These are phyloP conservation scores for Eleusine indica DNA, from an alignment of 176 grass and related monocot genomes.

Conservation along the genomic window DNA sequence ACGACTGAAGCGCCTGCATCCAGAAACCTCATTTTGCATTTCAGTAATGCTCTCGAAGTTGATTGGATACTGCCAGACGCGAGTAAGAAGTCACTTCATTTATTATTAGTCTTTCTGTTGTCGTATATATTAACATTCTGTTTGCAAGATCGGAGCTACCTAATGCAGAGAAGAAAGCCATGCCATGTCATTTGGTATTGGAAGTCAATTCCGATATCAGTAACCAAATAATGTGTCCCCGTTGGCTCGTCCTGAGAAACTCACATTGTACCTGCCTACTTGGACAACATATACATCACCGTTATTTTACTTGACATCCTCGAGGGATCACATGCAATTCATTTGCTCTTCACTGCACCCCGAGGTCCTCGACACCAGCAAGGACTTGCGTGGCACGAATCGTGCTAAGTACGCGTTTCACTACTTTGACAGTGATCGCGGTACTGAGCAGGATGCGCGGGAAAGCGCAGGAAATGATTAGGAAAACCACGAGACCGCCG, in stretches of 20 bases:
- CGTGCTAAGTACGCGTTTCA: not conserved
- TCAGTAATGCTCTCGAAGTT: not conserved
- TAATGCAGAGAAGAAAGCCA: not conserved
- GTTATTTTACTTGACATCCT: not conserved
- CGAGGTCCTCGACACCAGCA: not conserved
- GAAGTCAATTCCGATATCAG: not conserved
- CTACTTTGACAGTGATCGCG: not conserved
- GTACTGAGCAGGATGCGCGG: constrained; percentile 8
- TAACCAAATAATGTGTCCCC: constrained; percentile 3
- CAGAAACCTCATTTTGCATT: not conserved
- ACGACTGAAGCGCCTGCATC: not conserved
- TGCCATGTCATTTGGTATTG: not conserved
- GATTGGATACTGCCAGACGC: constrained; percentile 26
- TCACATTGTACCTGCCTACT: constrained; percentile 1
- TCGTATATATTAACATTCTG: not conserved
- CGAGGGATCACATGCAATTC: constrained; percentile 1
- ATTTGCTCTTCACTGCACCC: constrained; percentile 8
- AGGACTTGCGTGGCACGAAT: constrained; percentile 31
- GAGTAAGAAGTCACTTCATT: not conserved
- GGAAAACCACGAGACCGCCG: constrained; percentile 35
- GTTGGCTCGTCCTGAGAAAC: not conserved
- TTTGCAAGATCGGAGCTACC: not conserved
- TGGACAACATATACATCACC: constrained; percentile 8
- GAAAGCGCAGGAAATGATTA: constrained; percentile 49
- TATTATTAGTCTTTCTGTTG: not conserved